Evolutionary conservation across 257 asterid genomes (phyloP), one percentile per base, ranked within the genome.

Genomic region (Nicotiana tomentosiformis): DNA sequence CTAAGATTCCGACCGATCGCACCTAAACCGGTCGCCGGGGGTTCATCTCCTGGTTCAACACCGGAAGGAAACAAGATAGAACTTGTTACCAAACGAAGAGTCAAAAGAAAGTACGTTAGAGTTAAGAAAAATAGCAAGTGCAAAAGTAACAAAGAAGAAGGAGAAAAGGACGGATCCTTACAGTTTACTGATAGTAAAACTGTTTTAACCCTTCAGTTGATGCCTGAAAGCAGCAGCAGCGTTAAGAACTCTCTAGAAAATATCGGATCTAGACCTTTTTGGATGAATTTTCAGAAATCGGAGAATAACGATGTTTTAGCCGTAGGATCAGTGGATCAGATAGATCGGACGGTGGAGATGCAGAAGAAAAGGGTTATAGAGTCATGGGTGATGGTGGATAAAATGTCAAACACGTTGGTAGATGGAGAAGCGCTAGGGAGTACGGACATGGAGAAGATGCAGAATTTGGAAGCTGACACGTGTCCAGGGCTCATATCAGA

Each of bases 401-500:
- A 83, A 18, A 51, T 87, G 67, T 55, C 83, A 5, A 83, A 78
- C 66, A 58, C 85, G 74, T 67, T 83, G 80, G 53, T 69, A 5
- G 90, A 65, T 4, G 78, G 51, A 26, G 86, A 49, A 1, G 82
- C 35, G 53, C 23, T 87, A 29, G 92, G 90, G 10, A 39, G 83
- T 84, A 84, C 89, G 80, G 92, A 89, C 65, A 37, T 12, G 51
- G 90, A 89, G 86, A 89, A 78, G 86, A 87, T 84, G 86, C 17
- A 32, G 86, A 89, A 81, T 81, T 87, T 89, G 64, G 89, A 86
- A 29, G 30, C 23, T 64, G 92, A 89, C 82, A 81, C 88, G 55
- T 89, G 92, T 83, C 92, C 92, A 0, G 92, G 90, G 2, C 46
- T 89, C 60, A 87, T 89, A 82, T 87, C 92, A 1, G 92, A 89